Conservation (phyloP, 2,329 filamentous ascomycete species). For the Beauveria brongniartii region DNA sequence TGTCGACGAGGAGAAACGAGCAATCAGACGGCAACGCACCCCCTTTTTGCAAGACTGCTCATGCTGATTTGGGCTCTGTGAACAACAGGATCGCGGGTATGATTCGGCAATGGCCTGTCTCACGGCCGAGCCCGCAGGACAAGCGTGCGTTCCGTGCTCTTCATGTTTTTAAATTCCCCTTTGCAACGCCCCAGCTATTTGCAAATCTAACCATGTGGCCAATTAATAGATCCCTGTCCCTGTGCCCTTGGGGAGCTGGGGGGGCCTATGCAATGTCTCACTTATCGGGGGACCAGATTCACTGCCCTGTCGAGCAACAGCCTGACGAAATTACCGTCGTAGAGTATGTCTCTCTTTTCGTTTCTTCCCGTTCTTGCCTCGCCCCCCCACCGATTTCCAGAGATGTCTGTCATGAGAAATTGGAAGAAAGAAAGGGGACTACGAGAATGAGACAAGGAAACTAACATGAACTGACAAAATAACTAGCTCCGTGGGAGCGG, state of each 20-base stretch:
- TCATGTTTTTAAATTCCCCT: background rate
- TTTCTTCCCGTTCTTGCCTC: background rate
- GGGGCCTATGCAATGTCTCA: constrained; percentile 33
- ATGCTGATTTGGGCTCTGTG: background rate
- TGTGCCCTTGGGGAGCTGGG: constrained; percentile 52
- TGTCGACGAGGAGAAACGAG: constrained; percentile 18
- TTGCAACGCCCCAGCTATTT: background rate
- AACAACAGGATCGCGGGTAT: constrained; percentile 29
- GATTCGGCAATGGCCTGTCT: constrained; percentile 43
- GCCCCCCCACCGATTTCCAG: background rate
- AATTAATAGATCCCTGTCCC: constrained; percentile 33
- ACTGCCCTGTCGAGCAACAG: constrained; percentile 33
- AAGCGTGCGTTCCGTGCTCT: constrained; percentile 33
- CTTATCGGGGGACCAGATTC: constrained; percentile 20
- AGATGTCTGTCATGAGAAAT: background rate
- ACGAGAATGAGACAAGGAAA: background rate
- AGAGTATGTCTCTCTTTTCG: constrained; percentile 38
- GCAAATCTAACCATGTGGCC: constrained; percentile 3
- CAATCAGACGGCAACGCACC: background rate
- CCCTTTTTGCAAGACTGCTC: background rate
- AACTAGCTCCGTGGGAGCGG: constrained; percentile 60
- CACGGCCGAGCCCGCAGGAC: constrained; percentile 30
- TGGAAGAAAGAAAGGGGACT: background rate
- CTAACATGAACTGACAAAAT: constrained; percentile 7
- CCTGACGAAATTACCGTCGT: constrained; percentile 38